Conservation (phyloP, 2,329 filamentous ascomycete species). For the Triangularia setosa region DNA sequence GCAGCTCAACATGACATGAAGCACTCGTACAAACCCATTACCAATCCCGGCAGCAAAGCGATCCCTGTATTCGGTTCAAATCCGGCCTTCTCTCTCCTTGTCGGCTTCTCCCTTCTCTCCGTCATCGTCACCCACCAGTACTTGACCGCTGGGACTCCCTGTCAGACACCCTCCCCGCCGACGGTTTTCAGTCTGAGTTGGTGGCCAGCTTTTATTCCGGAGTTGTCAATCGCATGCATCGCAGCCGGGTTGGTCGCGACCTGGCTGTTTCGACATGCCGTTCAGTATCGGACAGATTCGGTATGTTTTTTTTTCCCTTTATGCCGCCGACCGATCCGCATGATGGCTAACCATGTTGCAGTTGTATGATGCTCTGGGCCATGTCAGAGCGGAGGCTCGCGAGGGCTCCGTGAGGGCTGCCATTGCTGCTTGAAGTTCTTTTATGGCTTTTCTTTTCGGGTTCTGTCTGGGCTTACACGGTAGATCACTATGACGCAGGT, state of each 20-base stretch:
- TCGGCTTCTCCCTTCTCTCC: slow-evolving; percentile 1
- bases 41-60: background rate
- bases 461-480: background rate
- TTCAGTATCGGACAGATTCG: background rate
- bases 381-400: background rate
- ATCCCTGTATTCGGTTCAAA: background rate
- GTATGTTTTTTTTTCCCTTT: background rate
- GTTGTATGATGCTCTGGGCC: background rate
- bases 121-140: slow-evolving; percentile 1
- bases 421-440: background rate
- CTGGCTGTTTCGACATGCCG: slow-evolving; percentile 12
- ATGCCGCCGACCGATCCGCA: background rate
- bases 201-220: background rate
- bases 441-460: background rate
- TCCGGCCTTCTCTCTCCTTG: background rate
- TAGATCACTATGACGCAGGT: background rate
- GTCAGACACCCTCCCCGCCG: background rate
- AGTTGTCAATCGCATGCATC: slow-evolving; percentile 11
- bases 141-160: background rate
- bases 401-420: background rate
- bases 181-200: background rate
- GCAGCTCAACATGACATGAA: background rate
- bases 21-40: background rate
- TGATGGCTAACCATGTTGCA: background rate
- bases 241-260: slow-evolving; percentile 6